Evolutionary conservation across 129 eudicot genomes (phyloP).

Genomic region (Heracleum sosnowskyi): DNA sequence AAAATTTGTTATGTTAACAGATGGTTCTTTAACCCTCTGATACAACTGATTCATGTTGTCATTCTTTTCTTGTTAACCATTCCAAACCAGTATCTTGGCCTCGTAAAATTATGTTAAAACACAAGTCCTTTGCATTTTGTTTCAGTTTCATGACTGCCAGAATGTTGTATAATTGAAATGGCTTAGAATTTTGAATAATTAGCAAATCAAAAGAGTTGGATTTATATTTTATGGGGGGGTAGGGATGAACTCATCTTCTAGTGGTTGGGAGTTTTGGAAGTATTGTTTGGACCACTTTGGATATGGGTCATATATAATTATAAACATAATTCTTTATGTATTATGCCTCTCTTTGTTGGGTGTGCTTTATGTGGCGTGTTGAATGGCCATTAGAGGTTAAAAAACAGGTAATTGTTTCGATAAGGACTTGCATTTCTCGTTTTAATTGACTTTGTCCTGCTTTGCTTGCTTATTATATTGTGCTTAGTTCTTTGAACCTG

Average conservation of each 20-base stretch:
- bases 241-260: slow-evolving; percentile 1
- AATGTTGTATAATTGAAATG: background rate
- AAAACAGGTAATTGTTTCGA: slow-evolving; percentile 19
- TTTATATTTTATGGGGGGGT: background rate
- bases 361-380: slow-evolving; percentile 9
- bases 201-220: slow-evolving; percentile 5
- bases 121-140: background rate
- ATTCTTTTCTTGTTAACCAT: background rate
- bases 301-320: background rate
- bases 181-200: background rate
- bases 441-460: slow-evolving; percentile 12
- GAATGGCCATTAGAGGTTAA: slow-evolving; percentile 9
- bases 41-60: background rate
- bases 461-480: background rate
- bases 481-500: slow-evolving; percentile 6
- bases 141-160: slow-evolving; percentile 13
- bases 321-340: background rate
- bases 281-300: slow-evolving; percentile 17
- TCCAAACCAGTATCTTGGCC: background rate
- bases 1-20: background rate
- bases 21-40: background rate
- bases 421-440: slow-evolving; percentile 11
- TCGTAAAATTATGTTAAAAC: background rate
- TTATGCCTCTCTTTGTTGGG: slow-evolving; percentile 15
- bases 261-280: slow-evolving; percentile 8